These are phyloP conservation scores for Rhododendron griersonianum DNA, from an alignment of 148 eudicot species.

Conservation along the genomic window DNA sequence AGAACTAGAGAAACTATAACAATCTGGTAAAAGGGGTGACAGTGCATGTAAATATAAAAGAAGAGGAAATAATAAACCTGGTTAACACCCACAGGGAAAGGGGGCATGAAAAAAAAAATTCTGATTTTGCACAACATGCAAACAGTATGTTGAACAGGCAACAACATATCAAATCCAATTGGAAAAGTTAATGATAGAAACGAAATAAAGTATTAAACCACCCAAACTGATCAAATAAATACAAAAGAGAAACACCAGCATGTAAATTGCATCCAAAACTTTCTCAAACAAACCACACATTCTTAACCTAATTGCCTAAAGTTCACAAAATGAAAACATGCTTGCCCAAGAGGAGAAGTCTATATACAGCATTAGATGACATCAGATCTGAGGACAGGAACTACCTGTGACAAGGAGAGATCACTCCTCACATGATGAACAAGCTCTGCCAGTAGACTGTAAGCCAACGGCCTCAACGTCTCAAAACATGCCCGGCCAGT, in stretches of 20 bases:
- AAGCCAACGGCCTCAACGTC: constrained; percentile 90
- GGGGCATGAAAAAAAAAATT: neutral
- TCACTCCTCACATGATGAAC: constrained; percentile 96
- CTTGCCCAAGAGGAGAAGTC: neutral
- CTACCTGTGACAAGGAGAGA: constrained; percentile 84
- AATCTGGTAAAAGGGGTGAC: neutral
- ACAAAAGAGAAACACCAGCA: neutral
- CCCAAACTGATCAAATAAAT: neutral
- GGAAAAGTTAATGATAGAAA: neutral
- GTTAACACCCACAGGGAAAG: neutral
- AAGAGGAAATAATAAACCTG: neutral
- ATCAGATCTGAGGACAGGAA: neutral
- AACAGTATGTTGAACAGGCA: neutral
- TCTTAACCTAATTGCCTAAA: neutral
- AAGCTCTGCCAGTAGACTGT: constrained; percentile 92
- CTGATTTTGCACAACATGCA: neutral
- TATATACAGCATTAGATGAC: neutral
- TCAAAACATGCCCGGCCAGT: constrained; percentile 97
- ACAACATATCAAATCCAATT: neutral
- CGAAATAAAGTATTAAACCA: neutral
- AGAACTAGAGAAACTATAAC: neutral
- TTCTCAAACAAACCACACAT: neutral
- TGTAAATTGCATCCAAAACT: neutral
- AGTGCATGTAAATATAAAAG: neutral
- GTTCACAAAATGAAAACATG: neutral